Evolutionary conservation across 1,284 basidiomycete species (phyloP), one percentile per base, ranked within the genome.

Genomic region (Cryptococcus amylolentus): DNA sequence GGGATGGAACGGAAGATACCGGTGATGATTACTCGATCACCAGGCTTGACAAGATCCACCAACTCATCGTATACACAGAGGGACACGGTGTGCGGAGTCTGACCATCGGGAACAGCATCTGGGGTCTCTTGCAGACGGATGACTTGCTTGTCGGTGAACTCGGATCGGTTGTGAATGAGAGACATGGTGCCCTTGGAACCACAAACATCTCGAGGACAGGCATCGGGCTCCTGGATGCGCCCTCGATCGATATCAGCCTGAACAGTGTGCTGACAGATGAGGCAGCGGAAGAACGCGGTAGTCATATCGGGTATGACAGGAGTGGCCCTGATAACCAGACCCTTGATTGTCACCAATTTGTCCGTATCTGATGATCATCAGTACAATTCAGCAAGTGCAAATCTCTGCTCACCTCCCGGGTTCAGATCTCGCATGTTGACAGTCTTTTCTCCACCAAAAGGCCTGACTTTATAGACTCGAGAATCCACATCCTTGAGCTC

Each of bases 231-330:
- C 70, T 88, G 86, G 66, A 98, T 98, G 75, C 91, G 89, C 41
- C 95, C 95, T 12, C 94, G 87, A 76, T 98, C 93, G 55, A 98
- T 96, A 71, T 96, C 93, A 61, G 91, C 90, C 71, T 91, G 88
- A 7, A 93, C 86, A 5, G 94, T 96, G 77, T 98, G 94, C 57
- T 88, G 88, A 76, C 96, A 98, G 41, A 88, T 88, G n/a, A 91
- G 80, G 79, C 95, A 98, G 48, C 94, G 89, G 85, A 98, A 98
- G 81, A 98, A 98, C 35, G 94, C 95, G 6, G 72, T 84, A 78
- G 92, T 93, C 96, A 98, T 98, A 77, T 98, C 95, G 2, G 96
- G 95, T 56, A 98, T 98, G 69, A 98, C 88, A 4, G 95, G 91
- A 0, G 95, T 98, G 0, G 93, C 91, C 42, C 96, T 89, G 65